phyloP scores from a whole-genome alignment of 441 rosid genomes.

The Pelargonium australe region DNA sequence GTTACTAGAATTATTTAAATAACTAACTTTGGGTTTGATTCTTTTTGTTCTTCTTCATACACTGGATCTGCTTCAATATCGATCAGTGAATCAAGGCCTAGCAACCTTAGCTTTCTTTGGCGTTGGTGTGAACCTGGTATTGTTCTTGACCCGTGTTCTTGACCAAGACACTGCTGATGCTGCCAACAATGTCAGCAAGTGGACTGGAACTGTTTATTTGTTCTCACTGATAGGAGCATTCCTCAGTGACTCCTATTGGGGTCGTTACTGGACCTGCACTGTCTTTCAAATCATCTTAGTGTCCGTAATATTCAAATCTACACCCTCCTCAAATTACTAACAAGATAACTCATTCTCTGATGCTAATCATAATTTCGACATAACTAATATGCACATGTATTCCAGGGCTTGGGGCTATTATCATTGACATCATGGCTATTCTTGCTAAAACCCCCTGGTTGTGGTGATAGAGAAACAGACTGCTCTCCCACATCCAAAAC shows the following conservation, averaged over 20 bases:
- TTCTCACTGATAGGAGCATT: conserved; percentile 95
- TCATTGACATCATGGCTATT: conserved; percentile 69
- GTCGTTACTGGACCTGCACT: conserved; percentile 93
- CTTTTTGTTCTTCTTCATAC: background rate
- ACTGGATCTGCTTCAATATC: too few species aligned
- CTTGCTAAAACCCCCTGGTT: conserved; percentile 70
- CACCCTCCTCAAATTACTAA: background rate
- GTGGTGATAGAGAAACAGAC: conserved; percentile 55
- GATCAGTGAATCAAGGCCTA: conserved; percentile 84
- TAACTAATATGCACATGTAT: too few species aligned
- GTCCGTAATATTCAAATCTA: conserved; percentile 37
- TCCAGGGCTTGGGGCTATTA: conserved; percentile 62
- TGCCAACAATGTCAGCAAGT: conserved; percentile 94
- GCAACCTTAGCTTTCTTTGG: conserved; percentile 98
- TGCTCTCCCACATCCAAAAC: conserved; percentile 58
- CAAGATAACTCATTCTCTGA: too few species aligned
- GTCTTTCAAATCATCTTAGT: conserved; percentile 90
- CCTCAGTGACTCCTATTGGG: conserved; percentile 96
- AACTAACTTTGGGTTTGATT: too few species aligned
- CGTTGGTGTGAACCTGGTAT: conserved; percentile 88
- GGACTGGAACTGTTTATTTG: conserved; percentile 99
- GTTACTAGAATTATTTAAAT: too few species aligned
- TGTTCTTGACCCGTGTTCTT: conserved; percentile 91
- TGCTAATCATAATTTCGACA: too few species aligned
- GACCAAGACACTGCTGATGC: conserved; percentile 91